phyloP scores from a whole-genome alignment of 1,284 basidiomycete genomes.

The Malassezia psittaci region DNA sequence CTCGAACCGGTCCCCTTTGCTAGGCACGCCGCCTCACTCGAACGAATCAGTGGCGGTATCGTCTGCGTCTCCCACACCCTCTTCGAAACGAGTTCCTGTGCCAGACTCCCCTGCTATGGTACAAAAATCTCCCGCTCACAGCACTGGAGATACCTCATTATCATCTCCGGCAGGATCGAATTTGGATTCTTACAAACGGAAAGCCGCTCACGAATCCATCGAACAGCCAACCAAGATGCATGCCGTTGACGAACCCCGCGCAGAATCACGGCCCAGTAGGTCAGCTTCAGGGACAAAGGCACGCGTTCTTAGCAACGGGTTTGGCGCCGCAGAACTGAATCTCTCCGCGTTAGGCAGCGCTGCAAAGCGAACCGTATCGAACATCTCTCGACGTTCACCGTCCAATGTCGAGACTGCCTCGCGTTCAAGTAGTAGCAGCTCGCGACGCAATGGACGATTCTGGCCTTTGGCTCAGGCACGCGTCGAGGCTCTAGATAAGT shows the following conservation, averaged over 20 bases:
- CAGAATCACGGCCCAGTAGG: not conserved
- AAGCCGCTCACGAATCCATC: constrained; percentile 1
- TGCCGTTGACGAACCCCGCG: constrained; percentile 1
- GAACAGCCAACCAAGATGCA: constrained; percentile 4
- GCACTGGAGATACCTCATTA: not conserved
- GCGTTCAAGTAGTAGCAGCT: not conserved
- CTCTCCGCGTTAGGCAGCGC: not conserved
- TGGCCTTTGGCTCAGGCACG: not conserved
- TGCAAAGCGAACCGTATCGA: not conserved
- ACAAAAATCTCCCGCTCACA: not conserved
- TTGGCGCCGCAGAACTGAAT: not conserved
- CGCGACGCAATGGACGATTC: not conserved
- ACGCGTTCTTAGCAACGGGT: constrained; percentile 4
- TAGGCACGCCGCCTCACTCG: not conserved
- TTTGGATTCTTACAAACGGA: constrained; percentile 4
- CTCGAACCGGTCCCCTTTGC: not conserved
- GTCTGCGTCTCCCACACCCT: not conserved
- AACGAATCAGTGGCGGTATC: not conserved
- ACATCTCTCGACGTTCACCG: not conserved
- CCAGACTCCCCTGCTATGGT: not conserved
- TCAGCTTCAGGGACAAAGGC: not conserved
- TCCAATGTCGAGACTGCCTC: not conserved
- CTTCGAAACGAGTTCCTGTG: not conserved
- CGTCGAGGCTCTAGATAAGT: not conserved
- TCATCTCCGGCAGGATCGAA: not conserved